Percentiles rank a stretch among this genome's conserved stretches.
Evolutionary conservation across 768 basidiomycete species (phyloP).

Genomic region (Suillus luteus): DNA sequence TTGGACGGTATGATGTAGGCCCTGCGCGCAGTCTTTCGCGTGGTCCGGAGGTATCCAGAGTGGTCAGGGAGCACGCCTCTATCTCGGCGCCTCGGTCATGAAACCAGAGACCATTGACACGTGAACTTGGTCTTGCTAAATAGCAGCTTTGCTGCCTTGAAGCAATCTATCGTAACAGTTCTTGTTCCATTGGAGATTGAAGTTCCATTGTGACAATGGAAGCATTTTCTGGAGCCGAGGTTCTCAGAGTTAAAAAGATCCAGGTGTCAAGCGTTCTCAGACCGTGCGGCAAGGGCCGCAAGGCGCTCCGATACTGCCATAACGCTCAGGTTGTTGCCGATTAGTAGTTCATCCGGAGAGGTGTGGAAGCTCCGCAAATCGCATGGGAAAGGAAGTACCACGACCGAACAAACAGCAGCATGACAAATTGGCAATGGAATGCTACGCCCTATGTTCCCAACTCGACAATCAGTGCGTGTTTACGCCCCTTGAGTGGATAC

Average conservation of each 20-base stretch:
- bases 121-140: not conserved
- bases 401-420: not conserved
- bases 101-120: not conserved
- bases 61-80: not conserved
- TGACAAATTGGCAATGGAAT: not conserved
- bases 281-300: constrained; percentile 1
- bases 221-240: constrained; percentile 1
- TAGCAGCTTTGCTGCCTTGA: not conserved
- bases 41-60: not conserved
- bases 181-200: constrained; percentile 3
- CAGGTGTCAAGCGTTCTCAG: constrained; percentile 5
- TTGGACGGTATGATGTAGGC: not conserved
- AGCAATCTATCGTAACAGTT: not conserved
- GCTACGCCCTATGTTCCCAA: not conserved
- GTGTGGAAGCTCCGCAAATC: constrained; percentile 9
- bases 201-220: constrained; percentile 3
- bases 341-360: not conserved
- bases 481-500: not conserved
- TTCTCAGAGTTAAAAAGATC: not conserved
- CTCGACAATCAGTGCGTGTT: constrained; percentile 3
- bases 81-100: constrained; percentile 6
- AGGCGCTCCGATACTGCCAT: constrained; percentile 3
- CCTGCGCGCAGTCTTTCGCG: not conserved
- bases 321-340: constrained; percentile 4
- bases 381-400: constrained; percentile 6